Evolutionary conservation across 2,329 filamentous ascomycete species (phyloP).

Genomic region (Xylariales sp.): DNA sequence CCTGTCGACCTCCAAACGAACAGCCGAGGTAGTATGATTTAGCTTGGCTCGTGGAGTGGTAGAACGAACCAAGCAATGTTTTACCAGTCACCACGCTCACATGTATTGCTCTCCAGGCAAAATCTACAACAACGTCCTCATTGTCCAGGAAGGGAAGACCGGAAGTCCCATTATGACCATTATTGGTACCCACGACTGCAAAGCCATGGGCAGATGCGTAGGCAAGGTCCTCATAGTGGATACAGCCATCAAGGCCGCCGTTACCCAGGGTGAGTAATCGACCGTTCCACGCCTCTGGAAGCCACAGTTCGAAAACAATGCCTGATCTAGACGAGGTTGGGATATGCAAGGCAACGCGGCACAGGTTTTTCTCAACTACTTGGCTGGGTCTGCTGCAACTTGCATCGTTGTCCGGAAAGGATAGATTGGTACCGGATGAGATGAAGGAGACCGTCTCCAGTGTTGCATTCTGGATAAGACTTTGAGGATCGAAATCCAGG

Average conservation of each 20-base stretch:
- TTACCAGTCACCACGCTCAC: slow-evolving; percentile 45
- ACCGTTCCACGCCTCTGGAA: slow-evolving; percentile 39
- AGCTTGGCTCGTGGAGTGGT: slow-evolving; percentile 26
- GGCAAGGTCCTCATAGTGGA: slow-evolving; percentile 37
- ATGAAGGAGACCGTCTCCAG: too few species aligned
- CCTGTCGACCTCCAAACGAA: slow-evolving; percentile 55
- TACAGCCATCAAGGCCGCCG: slow-evolving; percentile 41
- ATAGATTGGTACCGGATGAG: slow-evolving; percentile 12
- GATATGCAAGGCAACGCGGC: slow-evolving; percentile 22
- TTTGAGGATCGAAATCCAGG: too few species aligned
- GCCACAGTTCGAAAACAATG: slow-evolving; percentile 41
- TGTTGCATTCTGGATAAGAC: too few species aligned
- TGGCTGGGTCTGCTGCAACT: slow-evolving; percentile 13
- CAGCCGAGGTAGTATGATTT: slow-evolving; percentile 53
- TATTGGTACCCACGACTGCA: slow-evolving; percentile 41
- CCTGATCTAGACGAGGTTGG: slow-evolving; percentile 30
- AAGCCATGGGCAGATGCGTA: slow-evolving; percentile 38
- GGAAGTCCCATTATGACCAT: slow-evolving; percentile 41
- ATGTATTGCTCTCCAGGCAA: slow-evolving; percentile 32
- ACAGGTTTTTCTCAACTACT: slow-evolving; percentile 15
- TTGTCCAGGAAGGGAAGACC: slow-evolving; percentile 28
- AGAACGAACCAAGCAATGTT: slow-evolving; percentile 41
- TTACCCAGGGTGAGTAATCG: slow-evolving; percentile 44
- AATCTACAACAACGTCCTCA: slow-evolving; percentile 31
- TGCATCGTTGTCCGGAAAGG: slow-evolving; percentile 15